Evolutionary conservation across 177 flowering plant species (phyloP).

Genomic region (Vitis hybrid): DNA sequence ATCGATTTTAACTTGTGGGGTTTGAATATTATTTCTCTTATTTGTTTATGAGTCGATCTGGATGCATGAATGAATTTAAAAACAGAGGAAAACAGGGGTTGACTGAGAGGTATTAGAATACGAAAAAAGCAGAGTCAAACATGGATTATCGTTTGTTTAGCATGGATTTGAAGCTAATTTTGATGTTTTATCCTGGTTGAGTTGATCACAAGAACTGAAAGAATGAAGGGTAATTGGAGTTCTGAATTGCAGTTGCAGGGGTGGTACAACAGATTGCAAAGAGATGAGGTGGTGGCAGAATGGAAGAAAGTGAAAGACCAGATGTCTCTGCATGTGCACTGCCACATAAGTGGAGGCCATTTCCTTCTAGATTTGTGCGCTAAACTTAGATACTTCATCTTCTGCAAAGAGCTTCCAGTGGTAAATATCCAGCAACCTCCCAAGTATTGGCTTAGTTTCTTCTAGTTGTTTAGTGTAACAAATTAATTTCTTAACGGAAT

Average conservation of each 20-base stretch:
- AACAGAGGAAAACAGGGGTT: slow-evolving; percentile 8
- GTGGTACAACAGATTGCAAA: slow-evolving; percentile 77
- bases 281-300: slow-evolving; percentile 96
- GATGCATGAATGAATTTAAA: neutral
- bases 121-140: too few relatives aligned
- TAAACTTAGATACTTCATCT: slow-evolving; percentile 80
- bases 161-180: too few relatives aligned
- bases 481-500: too few relatives aligned
- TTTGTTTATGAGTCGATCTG: too few relatives aligned
- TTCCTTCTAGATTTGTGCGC: slow-evolving; percentile 68
- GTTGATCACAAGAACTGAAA: too few relatives aligned
- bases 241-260: slow-evolving; percentile 68
- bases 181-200: too few relatives aligned
- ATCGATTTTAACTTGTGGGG: too few relatives aligned
- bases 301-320: slow-evolving; percentile 91
- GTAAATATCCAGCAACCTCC: slow-evolving; percentile 30
- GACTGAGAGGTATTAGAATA: too few relatives aligned
- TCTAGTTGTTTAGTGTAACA: too few relatives aligned
- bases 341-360: slow-evolving; percentile 96
- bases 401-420: slow-evolving; percentile 94
- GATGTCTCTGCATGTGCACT: slow-evolving; percentile 95
- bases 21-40: too few relatives aligned
- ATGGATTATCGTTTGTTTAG: too few relatives aligned
- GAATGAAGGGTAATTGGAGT: neutral
- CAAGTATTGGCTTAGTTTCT: too few relatives aligned